Base-by-base conservation (phyloP, 192 early-diverging fungal genomes). In the Umbelopsis ramanniana region DNA sequence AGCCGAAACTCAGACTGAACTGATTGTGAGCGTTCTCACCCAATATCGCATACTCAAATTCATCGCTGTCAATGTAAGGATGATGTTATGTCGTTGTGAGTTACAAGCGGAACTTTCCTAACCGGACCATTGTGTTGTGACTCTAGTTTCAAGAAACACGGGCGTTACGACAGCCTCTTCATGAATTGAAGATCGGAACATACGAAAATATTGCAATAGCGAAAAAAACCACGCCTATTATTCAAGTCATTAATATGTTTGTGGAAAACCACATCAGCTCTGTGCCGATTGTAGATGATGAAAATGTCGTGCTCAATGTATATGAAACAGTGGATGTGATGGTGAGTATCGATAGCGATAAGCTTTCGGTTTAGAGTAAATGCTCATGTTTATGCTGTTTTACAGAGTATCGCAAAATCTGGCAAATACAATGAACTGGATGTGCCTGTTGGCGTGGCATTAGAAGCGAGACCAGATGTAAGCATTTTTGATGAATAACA, bases 291-390 rank as follows among this genome's bases (percentile, higher is more conserved):
- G 86, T 97, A 15, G 96, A 97, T 82, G 90, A 95, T 46, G 76
- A 91, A 47, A 88, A 89, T 87, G 76, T 69, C 4, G 95, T 98
- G 37, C 72, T 97, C 46, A 95, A 98, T 78, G 96, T 97, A 38
- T 98, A 95, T 86, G 97, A 96, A 76, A 95, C 96, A 55, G 95
- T 93, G 19, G 97, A 98, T 87, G 94, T 97, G 17, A 92, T 98
- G 87, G 91, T 97, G 83, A 68, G 82, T 29, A 9, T 46, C 0
- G 15, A 17, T 45, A 21, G n/a, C 54, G 50, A 11, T 12, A 29
- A 37, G 29, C 11, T 12, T 37, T 33, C 6, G 57, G 17, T 63
- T 9, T 9, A 63, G 6, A 43, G 8, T 1, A 37, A n/a, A 8
- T 14, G 33, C 29, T 35, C 33, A 60, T 35, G 24, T 35, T n/a